Evolutionary conservation across 75 land plant genomes (phyloP).

Genomic region (Selaginella moellendorffii): DNA sequence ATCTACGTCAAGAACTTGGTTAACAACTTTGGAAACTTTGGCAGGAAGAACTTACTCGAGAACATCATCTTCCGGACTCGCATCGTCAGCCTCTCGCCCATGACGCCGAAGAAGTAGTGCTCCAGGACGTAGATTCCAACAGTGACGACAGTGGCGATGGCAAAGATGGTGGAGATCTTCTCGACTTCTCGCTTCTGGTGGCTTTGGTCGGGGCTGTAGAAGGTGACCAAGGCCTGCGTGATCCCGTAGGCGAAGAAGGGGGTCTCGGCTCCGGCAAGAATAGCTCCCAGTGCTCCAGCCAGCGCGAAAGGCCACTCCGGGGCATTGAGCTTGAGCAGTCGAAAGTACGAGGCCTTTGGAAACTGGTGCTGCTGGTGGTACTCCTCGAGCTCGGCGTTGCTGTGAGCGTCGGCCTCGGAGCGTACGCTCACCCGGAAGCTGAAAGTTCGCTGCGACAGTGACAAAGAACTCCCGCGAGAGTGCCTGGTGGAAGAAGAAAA

Average conservation of each 20-base stretch:
- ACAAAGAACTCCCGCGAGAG: background rate
- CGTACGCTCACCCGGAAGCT: conserved; percentile 52
- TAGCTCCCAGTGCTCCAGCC: conserved; percentile 1
- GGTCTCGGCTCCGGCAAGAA: conserved; percentile 3
- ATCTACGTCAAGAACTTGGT: conserved; percentile 35
- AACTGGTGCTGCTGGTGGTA: background rate
- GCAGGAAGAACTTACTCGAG: conserved; percentile 19
- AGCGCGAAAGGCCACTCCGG: conserved; percentile 19
- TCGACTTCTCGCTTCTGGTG: conserved; percentile 15
- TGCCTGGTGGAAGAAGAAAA: no score
- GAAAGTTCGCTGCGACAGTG: conserved; percentile 30
- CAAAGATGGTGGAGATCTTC: conserved; percentile 18
- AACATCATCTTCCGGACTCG: conserved; percentile 22
- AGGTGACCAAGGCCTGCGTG: conserved; percentile 35
- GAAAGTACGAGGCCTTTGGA: conserved; percentile 9
- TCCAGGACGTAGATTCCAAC: conserved; percentile 16
- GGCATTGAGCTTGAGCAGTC: conserved; percentile 13
- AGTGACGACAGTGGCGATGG: conserved; percentile 13
- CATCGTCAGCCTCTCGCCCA: conserved; percentile 25
- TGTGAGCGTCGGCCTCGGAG: conserved; percentile 33
- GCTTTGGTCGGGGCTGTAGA: conserved; percentile 12
- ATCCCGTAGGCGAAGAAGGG: conserved; percentile 8
- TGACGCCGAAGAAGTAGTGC: conserved; percentile 22
- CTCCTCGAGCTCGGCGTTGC: background rate
- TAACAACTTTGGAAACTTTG: no score